Conservation (phyloP, 768 basidiomycete genomes). For the Lentinula detonsa region DNA sequence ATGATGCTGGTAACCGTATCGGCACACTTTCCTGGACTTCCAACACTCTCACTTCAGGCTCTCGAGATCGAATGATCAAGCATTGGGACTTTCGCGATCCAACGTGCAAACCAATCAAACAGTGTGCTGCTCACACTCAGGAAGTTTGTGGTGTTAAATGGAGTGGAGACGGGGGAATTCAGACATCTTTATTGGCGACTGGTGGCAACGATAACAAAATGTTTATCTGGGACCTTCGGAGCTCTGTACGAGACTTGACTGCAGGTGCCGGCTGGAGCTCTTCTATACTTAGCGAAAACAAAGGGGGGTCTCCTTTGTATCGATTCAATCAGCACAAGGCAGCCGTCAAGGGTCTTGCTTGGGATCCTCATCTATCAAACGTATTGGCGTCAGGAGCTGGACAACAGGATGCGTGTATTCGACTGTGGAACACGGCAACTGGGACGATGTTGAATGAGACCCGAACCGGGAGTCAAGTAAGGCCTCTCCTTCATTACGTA, state of each 20-base stretch:
- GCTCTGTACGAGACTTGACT: conserved; percentile 22
- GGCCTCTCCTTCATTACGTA: conserved; percentile 12
- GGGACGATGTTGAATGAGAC: conserved; percentile 58
- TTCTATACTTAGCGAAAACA: conserved; percentile 6
- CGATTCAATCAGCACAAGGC: conserved; percentile 72
- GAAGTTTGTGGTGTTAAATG: conserved; percentile 75
- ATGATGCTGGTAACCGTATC: conserved; percentile 34
- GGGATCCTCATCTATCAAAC: conserved; percentile 72
- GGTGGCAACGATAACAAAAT: conserved; percentile 82
- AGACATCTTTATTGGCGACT: conserved; percentile 48
- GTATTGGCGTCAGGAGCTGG: conserved; percentile 72
- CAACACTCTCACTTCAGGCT: conserved; percentile 60
- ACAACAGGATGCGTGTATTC: conserved; percentile 74
- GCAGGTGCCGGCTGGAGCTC: background rate
- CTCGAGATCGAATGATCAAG: conserved; percentile 61
- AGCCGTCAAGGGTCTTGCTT: conserved; percentile 76
- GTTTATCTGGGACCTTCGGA: conserved; percentile 66
- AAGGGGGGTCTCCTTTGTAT: conserved; percentile 43
- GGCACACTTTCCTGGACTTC: conserved; percentile 74
- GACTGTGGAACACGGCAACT: conserved; percentile 71
- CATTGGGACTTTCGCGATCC: conserved; percentile 67
- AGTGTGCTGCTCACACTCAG: conserved; percentile 47
- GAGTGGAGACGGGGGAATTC: conserved; percentile 43
- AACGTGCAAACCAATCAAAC: conserved; percentile 39
- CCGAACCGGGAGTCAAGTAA: conserved; percentile 72